Conservation (phyloP, 768 basidiomycete species). For the Kondoa subrosea region DNA sequence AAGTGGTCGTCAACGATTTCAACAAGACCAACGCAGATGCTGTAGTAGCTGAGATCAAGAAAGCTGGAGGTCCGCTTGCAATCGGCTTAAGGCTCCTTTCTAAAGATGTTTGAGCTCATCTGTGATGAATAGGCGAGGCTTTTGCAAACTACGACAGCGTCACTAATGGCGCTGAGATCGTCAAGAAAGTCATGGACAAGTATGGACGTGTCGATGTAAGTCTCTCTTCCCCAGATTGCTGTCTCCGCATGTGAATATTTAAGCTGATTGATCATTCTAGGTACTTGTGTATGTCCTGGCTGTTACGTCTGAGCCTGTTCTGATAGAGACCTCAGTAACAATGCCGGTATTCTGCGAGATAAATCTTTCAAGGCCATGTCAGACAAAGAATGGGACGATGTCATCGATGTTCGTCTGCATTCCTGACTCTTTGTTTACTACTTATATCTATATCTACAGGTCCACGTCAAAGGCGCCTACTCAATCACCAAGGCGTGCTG, state of each 20-base stretch:
- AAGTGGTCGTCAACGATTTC: slow-evolving; percentile 90
- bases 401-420: slow-evolving; percentile 20
- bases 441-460: slow-evolving; percentile 37
- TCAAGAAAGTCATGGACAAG: slow-evolving; percentile 64
- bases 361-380: slow-evolving; percentile 83
- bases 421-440: neutral
- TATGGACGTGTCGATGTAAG: slow-evolving; percentile 57
- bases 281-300: slow-evolving; percentile 57
- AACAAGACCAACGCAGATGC: slow-evolving; percentile 71
- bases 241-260: neutral
- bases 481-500: slow-evolving; percentile 86
- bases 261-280: slow-evolving; percentile 22
- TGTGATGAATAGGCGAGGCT: slow-evolving; percentile 46
- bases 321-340: neutral
- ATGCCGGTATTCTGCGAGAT: slow-evolving; percentile 30
- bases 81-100: no score
- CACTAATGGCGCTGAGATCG: slow-evolving; percentile 67
- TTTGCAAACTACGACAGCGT: slow-evolving; percentile 72
- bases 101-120: neutral
- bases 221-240: slow-evolving; percentile 12
- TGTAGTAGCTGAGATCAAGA: slow-evolving; percentile 73
- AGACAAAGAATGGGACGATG: slow-evolving; percentile 41
- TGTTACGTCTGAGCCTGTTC: slow-evolving; percentile 35
- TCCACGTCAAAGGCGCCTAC: slow-evolving; percentile 87
- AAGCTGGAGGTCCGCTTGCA: slow-evolving; percentile 30